phyloP scores from a whole-genome alignment of 2,329 filamentous ascomycete genomes.

The Colletotrichum aenigma region DNA sequence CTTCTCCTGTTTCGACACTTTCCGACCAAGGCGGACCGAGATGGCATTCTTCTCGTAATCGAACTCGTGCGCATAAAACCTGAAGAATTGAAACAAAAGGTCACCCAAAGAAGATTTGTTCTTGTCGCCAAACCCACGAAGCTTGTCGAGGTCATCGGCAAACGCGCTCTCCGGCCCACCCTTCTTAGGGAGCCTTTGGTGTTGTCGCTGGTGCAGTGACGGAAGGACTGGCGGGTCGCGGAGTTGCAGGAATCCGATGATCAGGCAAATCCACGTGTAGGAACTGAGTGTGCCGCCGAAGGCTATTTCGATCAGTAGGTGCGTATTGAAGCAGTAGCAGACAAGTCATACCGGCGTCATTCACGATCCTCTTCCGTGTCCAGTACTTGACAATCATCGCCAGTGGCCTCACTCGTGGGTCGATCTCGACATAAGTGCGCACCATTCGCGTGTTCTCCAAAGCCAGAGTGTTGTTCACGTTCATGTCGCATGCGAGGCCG shows the following conservation, averaged over 20 bases:
- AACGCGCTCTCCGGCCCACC: slow-evolving; percentile 78
- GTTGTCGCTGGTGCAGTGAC: slow-evolving; percentile 76
- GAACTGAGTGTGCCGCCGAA: slow-evolving; percentile 95
- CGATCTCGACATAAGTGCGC: slow-evolving; percentile 92
- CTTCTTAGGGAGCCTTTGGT: slow-evolving; percentile 59
- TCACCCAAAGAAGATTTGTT: slow-evolving; percentile 86
- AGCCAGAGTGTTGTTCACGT: slow-evolving; percentile 95
- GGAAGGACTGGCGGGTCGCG: slow-evolving; percentile 84
- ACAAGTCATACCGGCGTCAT: slow-evolving; percentile 84
- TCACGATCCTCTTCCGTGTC: slow-evolving; percentile 90
- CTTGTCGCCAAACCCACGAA: slow-evolving; percentile 74
- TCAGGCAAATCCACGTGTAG: slow-evolving; percentile 99
- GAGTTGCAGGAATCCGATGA: slow-evolving; percentile 93
- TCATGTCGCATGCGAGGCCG: slow-evolving; percentile 91
- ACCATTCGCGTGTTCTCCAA: slow-evolving; percentile 98
- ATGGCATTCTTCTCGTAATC: slow-evolving; percentile 85
- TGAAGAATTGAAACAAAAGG: slow-evolving; percentile 94
- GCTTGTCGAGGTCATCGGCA: slow-evolving; percentile 80
- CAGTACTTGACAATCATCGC: slow-evolving; percentile 98
- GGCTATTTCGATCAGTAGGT: slow-evolving; percentile 53
- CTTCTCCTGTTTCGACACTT: slow-evolving; percentile 84
- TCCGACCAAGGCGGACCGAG: slow-evolving; percentile 81
- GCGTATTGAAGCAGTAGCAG: neutral
- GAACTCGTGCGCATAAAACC: slow-evolving; percentile 91
- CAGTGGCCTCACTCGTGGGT: slow-evolving; percentile 86